Base-by-base conservation (phyloP, 2,329 filamentous ascomycete species). In the Epichloe sibirici region DNA sequence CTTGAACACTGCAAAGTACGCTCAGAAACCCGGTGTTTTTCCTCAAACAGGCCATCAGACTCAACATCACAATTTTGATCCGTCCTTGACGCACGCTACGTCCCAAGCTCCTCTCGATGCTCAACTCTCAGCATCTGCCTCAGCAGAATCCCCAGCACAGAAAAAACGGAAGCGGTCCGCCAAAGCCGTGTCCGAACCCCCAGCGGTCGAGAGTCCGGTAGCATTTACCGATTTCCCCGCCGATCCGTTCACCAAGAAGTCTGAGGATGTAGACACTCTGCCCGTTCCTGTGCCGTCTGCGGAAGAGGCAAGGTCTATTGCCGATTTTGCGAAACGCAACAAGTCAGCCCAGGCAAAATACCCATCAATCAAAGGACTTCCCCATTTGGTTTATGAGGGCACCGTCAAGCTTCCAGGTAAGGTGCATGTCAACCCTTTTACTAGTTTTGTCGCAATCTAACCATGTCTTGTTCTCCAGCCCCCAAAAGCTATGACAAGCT, bases 401-500 rank as follows among this genome's bases (percentile, higher is more conserved):
- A 66, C 61, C n/a, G 61, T 67, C n/a, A 73, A 71, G 55, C 62
- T 74, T 46, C 66, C 71, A 37, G 61, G 63, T 66, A 55, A 53
- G 23, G 7, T 7, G 13, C 17, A 45, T 15, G 13, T 45, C 37
- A 2, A 44, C 9, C 46, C 12, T 17, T 47, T 39, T 17, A 39
- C 15, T 12, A 21, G 21, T 3, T 23, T 3, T 17, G 3, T 40
- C 15, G 15, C 12, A 15, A 39, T 39, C 45, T 53, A 50, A 49
- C 3, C 13, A 12, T 21, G 23, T 31, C 12, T 13, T 48, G 17
- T 28, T 38, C 15, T 28, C 6, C 34, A 56, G 68, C 66, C 0
- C 69, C 71, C 5, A 74, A 74, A 57, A 72, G 69, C 51, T 72
- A 71, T 51, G 71, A 74, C 45, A 73, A 73, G 55, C 61, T 74